phyloP scores from a whole-genome alignment of 2,329 filamentous ascomycete species.

The Ophiosphaerella narmari region DNA sequence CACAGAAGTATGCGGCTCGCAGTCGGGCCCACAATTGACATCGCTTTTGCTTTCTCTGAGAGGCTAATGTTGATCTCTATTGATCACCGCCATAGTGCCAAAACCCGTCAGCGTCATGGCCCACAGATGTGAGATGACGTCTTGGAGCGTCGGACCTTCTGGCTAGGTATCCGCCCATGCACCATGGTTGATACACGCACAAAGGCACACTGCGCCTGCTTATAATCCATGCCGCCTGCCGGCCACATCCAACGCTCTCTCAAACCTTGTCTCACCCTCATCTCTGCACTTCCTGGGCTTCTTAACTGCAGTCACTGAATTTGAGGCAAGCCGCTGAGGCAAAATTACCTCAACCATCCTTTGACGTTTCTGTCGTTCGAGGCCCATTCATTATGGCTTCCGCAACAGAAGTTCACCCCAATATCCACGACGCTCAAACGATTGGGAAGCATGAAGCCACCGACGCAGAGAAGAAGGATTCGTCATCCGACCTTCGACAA shows the following conservation, averaged over 20 bases:
- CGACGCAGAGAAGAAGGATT: slow-evolving; percentile 29
- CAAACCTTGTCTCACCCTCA: not conserved
- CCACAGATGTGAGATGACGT: slow-evolving; percentile 20
- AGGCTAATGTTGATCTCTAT: slow-evolving; percentile 5
- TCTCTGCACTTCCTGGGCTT: not conserved
- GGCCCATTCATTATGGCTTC: slow-evolving; percentile 14
- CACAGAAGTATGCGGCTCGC: slow-evolving; percentile 4
- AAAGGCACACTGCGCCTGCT: not conserved
- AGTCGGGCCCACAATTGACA: slow-evolving; percentile 15
- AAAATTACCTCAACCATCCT: not conserved
- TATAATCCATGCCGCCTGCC: not conserved
- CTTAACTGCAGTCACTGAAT: not conserved
- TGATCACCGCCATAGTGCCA: slow-evolving; percentile 14
- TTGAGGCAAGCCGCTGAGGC: not conserved
- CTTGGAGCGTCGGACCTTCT: slow-evolving; percentile 6
- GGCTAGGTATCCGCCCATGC: slow-evolving; percentile 7
- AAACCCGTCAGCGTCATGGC: slow-evolving; percentile 6
- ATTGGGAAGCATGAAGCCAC: slow-evolving; percentile 17
- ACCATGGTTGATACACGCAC: too few relatives aligned
- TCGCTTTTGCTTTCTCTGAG: slow-evolving; percentile 12
- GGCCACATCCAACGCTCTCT: not conserved
- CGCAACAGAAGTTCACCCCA: slow-evolving; percentile 16
- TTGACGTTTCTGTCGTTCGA: not conserved
- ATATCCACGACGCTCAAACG: slow-evolving; percentile 22
- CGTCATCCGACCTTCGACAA: slow-evolving; percentile 14